Percentiles rank a stretch among this genome's conserved stretches.
Evolutionary conservation across 2,329 filamentous ascomycete genomes (phyloP).

Genomic region (Blastomyces gilchristii): DNA sequence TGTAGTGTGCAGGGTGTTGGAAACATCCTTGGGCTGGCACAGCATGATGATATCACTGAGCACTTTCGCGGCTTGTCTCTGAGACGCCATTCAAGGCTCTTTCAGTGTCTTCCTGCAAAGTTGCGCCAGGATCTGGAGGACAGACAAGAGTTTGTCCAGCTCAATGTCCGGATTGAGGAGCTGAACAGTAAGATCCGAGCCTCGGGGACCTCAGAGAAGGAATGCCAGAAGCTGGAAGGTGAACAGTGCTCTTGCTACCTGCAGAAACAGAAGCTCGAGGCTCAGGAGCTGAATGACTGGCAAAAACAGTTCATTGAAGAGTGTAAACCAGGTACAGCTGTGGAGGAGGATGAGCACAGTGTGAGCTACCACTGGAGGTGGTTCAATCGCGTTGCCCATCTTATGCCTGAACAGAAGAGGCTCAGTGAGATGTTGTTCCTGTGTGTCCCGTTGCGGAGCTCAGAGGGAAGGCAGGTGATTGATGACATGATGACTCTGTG

Average conservation of each 20-base stretch:
- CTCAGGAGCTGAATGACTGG: slow-evolving; percentile 1
- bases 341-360: slow-evolving; percentile 4
- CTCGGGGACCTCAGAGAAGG: background rate
- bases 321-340: background rate
- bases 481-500: slow-evolving; percentile 8
- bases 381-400: slow-evolving; percentile 9
- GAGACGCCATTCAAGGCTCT: slow-evolving; percentile 1
- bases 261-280: slow-evolving; percentile 5
- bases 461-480: slow-evolving; percentile 6
- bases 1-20: no score
- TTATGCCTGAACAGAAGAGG: slow-evolving; percentile 9
- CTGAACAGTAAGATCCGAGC: slow-evolving; percentile 1
- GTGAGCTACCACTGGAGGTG: slow-evolving; percentile 8
- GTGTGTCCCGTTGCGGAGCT: slow-evolving; percentile 7
- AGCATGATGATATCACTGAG: background rate
- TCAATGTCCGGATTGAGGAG: background rate
- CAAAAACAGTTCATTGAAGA: background rate
- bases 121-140: slow-evolving; percentile 5
- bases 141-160: background rate
- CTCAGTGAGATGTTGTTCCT: slow-evolving; percentile 7
- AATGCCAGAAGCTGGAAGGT: background rate
- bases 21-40: background rate
- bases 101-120: slow-evolving; percentile 1
- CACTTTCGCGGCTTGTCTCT: no score
- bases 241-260: background rate